Evolutionary conservation across 139 green algal species (phyloP).

Genomic region (Chlorella sp.): DNA sequence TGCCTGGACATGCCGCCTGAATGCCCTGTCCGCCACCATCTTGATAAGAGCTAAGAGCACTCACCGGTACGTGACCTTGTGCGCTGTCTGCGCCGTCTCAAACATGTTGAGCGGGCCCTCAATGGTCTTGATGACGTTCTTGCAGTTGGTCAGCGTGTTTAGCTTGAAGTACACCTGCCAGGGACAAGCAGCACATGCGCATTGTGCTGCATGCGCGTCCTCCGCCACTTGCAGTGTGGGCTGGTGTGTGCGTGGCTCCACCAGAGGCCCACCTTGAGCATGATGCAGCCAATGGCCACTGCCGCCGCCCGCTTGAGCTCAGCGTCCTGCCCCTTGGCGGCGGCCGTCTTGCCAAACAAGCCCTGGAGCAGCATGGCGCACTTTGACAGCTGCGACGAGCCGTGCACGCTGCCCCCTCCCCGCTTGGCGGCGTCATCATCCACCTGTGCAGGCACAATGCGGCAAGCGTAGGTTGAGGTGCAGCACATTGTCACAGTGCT

Average conservation of each 20-base stretch:
- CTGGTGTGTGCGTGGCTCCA: neutral
- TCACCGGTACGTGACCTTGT: conserved; percentile 31
- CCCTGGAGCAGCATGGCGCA: conserved; percentile 32
- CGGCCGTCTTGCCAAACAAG: conserved; percentile 23
- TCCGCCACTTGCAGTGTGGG: neutral
- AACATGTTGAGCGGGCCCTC: conserved; percentile 21
- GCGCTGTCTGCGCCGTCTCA: conserved; percentile 18
- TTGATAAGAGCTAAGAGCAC: too few species aligned
- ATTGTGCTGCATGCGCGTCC: neutral
- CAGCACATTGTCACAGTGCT: too few species aligned
- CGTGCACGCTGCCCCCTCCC: neutral
- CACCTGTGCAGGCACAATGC: neutral
- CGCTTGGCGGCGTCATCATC: neutral
- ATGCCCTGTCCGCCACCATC: neutral
- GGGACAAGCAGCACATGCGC: too few species aligned
- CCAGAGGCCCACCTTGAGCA: conserved; percentile 26
- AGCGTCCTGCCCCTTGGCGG: conserved; percentile 13
- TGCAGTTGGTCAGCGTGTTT: conserved; percentile 46
- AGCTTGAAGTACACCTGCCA: conserved; percentile 34
- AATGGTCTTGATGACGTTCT: conserved; percentile 29
- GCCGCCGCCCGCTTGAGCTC: conserved; percentile 24
- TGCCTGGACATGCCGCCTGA: neutral
- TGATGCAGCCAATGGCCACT: conserved; percentile 34
- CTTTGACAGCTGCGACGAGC: conserved; percentile 13
- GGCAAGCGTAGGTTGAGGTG: too few species aligned